Percentiles rank a stretch among this genome's conserved stretches.
These are phyloP conservation scores for Boeremia lycopersici DNA, from an alignment of 2,329 filamentous ascomycete species.

Conservation along the genomic window DNA sequence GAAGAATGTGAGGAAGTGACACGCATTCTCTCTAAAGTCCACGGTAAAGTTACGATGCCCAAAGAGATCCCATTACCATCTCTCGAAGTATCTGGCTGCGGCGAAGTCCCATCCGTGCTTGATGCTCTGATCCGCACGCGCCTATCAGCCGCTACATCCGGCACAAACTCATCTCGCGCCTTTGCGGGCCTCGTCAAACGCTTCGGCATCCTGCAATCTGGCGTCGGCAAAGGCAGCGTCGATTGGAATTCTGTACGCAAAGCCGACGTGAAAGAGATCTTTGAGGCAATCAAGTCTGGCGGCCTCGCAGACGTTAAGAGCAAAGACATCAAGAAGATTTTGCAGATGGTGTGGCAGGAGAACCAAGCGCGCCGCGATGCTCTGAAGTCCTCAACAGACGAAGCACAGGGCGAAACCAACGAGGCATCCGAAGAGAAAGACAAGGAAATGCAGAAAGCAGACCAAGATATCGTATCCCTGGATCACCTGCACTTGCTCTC, in stretches of 20 bases:
- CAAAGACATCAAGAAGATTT: constrained; percentile 72
- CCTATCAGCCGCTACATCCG: constrained; percentile 66
- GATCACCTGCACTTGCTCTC: constrained; percentile 64
- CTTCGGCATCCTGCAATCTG: constrained; percentile 67
- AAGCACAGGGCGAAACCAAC: constrained; percentile 50
- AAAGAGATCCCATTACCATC: constrained; percentile 72
- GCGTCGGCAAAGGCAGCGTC: constrained; percentile 72
- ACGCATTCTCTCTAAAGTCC: constrained; percentile 66
- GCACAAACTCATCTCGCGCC: constrained; percentile 67
- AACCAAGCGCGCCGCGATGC: constrained; percentile 64
- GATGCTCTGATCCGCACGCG: constrained; percentile 68
- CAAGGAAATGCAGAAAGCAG: constrained; percentile 62
- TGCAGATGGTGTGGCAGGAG: constrained; percentile 73
- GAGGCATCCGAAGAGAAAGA: constrained; percentile 59
- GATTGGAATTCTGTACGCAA: constrained; percentile 74
- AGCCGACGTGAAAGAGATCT: constrained; percentile 65
- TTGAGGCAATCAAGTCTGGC: constrained; percentile 70
- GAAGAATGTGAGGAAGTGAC: constrained; percentile 74
- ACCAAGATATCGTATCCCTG: constrained; percentile 67
- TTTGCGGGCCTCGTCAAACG: constrained; percentile 68
- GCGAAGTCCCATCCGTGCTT: constrained; percentile 68
- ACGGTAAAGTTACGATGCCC: constrained; percentile 70
- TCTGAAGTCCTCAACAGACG: constrained; percentile 48
- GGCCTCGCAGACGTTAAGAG: constrained; percentile 75
- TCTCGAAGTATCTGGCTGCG: constrained; percentile 72